Evolutionary conservation across 176 grass and related monocot species (phyloP).

Genomic region (Zizania latifolia): DNA sequence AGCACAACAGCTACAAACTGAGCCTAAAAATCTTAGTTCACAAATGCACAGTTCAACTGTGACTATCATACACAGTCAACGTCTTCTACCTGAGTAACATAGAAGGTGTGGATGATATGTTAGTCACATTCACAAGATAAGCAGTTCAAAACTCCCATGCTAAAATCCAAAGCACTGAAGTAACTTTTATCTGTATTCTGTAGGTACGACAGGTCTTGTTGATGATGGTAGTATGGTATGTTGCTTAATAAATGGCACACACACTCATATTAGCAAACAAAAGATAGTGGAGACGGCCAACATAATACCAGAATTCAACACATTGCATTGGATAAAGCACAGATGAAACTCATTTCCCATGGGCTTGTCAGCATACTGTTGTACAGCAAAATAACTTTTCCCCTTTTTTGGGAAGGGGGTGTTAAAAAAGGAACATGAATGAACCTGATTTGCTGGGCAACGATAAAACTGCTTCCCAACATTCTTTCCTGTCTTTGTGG

Average conservation of each 20-base stretch:
- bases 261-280: background rate
- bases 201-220: background rate
- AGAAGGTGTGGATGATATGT: background rate
- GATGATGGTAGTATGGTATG: background rate
- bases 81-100: conserved; percentile 9
- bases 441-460: conserved; percentile 53
- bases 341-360: background rate
- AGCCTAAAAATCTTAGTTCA: conserved; percentile 8
- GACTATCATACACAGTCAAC: conserved; percentile 6
- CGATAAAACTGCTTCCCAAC: conserved; percentile 62
- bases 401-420: background rate
- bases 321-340: background rate
- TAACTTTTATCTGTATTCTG: conserved; percentile 2
- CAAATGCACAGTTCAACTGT: conserved; percentile 10
- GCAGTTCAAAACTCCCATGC: background rate
- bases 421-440: background rate
- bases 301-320: background rate
- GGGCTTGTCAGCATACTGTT: background rate
- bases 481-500: conserved; percentile 51
- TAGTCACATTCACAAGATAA: conserved; percentile 8
- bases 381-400: conserved; percentile 4
- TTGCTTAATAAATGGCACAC: background rate
- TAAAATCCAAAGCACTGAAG: background rate
- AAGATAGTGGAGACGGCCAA: background rate
- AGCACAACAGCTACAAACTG: background rate